Conservation (phyloP, 1,139 yeast species). For the Suhomyces wounanorum region DNA sequence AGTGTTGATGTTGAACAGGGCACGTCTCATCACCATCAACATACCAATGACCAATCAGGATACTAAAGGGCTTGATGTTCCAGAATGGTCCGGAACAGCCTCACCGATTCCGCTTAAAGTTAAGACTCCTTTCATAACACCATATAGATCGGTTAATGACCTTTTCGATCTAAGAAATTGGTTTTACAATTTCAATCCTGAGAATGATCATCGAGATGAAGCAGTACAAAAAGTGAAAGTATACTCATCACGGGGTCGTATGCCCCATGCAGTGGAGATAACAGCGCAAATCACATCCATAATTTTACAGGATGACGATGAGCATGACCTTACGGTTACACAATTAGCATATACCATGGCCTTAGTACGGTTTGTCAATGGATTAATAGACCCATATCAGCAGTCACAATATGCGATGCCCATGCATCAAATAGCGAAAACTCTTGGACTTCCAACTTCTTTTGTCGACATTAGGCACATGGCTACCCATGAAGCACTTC, state of each 20-base stretch:
- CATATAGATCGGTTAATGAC: slow-evolving; percentile 58
- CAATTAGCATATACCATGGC: slow-evolving; percentile 73
- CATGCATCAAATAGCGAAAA: slow-evolving; percentile 69
- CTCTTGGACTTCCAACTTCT: slow-evolving; percentile 68
- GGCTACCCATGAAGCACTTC: slow-evolving; percentile 88
- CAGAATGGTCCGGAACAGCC: not conserved
- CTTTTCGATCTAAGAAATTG: slow-evolving; percentile 54
- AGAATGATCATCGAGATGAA: slow-evolving; percentile 26
- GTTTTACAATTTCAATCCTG: slow-evolving; percentile 49
- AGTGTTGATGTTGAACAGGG: not conserved
- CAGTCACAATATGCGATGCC: slow-evolving; percentile 80
- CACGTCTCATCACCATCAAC: not conserved
- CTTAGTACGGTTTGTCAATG: slow-evolving; percentile 85
- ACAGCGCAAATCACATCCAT: slow-evolving; percentile 66
- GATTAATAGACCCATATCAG: slow-evolving; percentile 84
- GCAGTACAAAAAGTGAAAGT: slow-evolving; percentile 52
- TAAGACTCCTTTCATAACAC: slow-evolving; percentile 50
- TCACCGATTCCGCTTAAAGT: slow-evolving; percentile 6
- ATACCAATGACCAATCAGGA: not conserved
- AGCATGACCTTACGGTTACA: slow-evolving; percentile 29
- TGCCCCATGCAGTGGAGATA: slow-evolving; percentile 53
- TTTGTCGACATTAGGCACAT: slow-evolving; percentile 91
- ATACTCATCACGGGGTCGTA: slow-evolving; percentile 38
- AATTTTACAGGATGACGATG: slow-evolving; percentile 25
- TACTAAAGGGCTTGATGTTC: not conserved